A percentile compares a stretch with the other conserved stretches of the same genome.
These are phyloP conservation scores for Stagonosporopsis chrysanthemi DNA, from an alignment of 2,329 filamentous ascomycete genomes.

Conservation along the genomic window DNA sequence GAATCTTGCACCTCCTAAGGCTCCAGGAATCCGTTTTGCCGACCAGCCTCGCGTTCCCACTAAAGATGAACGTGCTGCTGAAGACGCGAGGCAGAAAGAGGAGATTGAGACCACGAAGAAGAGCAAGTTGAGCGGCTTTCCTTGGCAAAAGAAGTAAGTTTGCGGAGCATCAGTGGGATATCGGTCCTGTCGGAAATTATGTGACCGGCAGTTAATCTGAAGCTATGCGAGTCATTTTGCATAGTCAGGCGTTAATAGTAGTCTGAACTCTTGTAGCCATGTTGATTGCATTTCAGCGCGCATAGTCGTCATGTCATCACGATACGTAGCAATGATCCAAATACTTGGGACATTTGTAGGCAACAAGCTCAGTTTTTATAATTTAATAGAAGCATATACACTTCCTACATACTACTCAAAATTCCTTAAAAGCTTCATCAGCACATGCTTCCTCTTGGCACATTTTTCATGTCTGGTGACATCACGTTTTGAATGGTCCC, in stretches of 20 bases:
- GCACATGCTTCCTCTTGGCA: constrained; percentile 1
- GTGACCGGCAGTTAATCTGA: background rate
- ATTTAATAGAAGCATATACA: constrained; percentile 5
- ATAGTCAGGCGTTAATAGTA: constrained; percentile 9
- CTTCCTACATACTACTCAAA: background rate
- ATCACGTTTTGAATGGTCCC: constrained; percentile 1
- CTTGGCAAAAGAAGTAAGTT: constrained; percentile 19
- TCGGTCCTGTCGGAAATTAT: background rate
- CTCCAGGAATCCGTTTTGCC: constrained; percentile 69
- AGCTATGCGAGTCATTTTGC: constrained; percentile 1
- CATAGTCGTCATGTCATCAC: constrained; percentile 14
- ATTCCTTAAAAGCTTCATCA: background rate
- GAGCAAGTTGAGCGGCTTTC: constrained; percentile 31
- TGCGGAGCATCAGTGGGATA: background rate
- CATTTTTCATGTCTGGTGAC: background rate
- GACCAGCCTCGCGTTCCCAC: constrained; percentile 53
- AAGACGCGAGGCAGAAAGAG: constrained; percentile 36
- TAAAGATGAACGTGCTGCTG: constrained; percentile 42
- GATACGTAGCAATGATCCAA: constrained; percentile 1
- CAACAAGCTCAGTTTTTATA: background rate
- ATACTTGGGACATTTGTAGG: background rate
- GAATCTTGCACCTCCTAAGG: constrained; percentile 33
- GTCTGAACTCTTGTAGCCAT: constrained; percentile 3
- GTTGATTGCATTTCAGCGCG: constrained; percentile 22
- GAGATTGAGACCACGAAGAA: constrained; percentile 26